phyloP scores from a whole-genome alignment of 148 eudicot species.

The Amaranthus cruentus region DNA sequence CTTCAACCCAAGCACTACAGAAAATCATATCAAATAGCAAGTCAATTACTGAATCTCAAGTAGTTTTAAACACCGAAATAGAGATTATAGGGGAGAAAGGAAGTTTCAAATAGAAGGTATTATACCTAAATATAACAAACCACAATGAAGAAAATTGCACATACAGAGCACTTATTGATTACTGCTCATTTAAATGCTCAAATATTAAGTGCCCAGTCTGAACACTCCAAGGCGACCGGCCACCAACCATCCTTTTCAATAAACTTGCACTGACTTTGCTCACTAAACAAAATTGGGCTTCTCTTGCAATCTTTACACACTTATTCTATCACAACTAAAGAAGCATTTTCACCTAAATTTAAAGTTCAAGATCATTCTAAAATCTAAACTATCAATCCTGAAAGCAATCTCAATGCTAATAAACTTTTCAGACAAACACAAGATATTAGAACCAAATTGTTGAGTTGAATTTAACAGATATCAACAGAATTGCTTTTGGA shows the following conservation, averaged over 20 bases:
- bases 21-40: constrained; percentile 15
- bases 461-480: background rate
- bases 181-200: too few relatives aligned
- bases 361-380: background rate
- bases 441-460: background rate
- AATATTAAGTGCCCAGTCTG: background rate
- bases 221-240: background rate
- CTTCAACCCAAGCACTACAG: constrained; percentile 83
- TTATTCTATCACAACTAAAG: background rate
- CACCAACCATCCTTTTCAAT: background rate
- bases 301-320: background rate
- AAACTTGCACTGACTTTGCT: background rate
- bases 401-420: background rate
- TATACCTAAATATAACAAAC: background rate
- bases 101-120: background rate
- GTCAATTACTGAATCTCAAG: constrained; percentile 15
- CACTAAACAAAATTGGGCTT: background rate
- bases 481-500: too few relatives aligned
- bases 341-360: background rate
- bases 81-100: background rate
- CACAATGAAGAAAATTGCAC: background rate
- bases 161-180: background rate
- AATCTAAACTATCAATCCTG: background rate
- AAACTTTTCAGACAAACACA: background rate
- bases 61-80: constrained; percentile 1